Evolutionary conservation across 2,329 filamentous ascomycete genomes (phyloP).

Genomic region (Aureobasidium sp.): DNA sequence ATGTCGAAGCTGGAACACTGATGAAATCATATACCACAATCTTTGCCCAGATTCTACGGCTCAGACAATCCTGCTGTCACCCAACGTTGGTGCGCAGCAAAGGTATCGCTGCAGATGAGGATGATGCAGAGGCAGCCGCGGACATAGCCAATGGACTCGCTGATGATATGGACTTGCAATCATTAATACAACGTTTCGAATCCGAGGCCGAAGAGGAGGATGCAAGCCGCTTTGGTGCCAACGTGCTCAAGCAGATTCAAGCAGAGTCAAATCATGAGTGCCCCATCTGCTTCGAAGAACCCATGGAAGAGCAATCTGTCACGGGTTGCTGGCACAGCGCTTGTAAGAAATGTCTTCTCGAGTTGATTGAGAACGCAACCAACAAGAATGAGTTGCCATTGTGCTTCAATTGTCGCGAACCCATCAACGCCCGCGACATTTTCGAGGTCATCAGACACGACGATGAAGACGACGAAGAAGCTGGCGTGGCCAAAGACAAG

Average conservation of each 20-base stretch:
- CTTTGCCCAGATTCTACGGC: slow-evolving; percentile 88
- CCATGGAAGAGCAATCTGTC: slow-evolving; percentile 89
- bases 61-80: slow-evolving; percentile 92
- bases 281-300: slow-evolving; percentile 89
- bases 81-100: slow-evolving; percentile 82
- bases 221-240: slow-evolving; percentile 71
- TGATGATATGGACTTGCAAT: slow-evolving; percentile 92
- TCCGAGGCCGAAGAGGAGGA: slow-evolving; percentile 48
- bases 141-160: slow-evolving; percentile 75
- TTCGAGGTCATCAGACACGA: slow-evolving; percentile 88
- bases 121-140: slow-evolving; percentile 68
- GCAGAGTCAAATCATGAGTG: slow-evolving; percentile 85
- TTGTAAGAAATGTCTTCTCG: slow-evolving; percentile 85
- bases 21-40: slow-evolving; percentile 96
- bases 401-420: slow-evolving; percentile 86
- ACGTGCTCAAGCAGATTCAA: slow-evolving; percentile 85
- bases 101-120: slow-evolving; percentile 77
- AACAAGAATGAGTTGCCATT: slow-evolving; percentile 68
- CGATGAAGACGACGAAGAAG: slow-evolving; percentile 36
- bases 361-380: slow-evolving; percentile 81
- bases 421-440: slow-evolving; percentile 73
- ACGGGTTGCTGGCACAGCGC: slow-evolving; percentile 97
- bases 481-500: slow-evolving; percentile 4
- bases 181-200: slow-evolving; percentile 78
- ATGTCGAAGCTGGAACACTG: slow-evolving; percentile 83